Base-by-base conservation (phyloP, 2,329 filamentous ascomycete genomes). In the Blastomyces parvus region DNA sequence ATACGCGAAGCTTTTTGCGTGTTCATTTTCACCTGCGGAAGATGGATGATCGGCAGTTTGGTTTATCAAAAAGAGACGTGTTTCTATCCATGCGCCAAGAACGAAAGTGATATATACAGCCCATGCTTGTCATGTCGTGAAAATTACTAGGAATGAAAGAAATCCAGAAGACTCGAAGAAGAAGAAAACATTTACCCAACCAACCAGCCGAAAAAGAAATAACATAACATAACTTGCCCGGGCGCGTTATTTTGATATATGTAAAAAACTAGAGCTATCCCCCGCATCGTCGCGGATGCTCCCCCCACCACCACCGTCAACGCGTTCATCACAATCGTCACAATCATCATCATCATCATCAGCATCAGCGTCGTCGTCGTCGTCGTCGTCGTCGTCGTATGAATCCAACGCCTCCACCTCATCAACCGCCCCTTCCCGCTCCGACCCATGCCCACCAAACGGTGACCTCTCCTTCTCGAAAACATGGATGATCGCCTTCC, bases 381-480 rank as follows among this genome's bases (percentile, higher is more conserved):
- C n/a, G 1, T 33, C 30, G 8, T 61, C 48, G 2, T 53, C 46
- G 9, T 42, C 22, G 7, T 71, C 72, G 73, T 86, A 85, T 69
- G 94, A 90, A 71, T 95, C 94, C 71, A 97, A 82, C 2, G 86
- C 87, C 74, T 97, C 90, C 3, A 99, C 93, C 71, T 96, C 91
- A 67, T 96, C 91, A 62, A 97, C 85, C 0, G 91, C 91, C 44
- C 84, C 86, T 42, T 86, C 84, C 62, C 90, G 81, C 67, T 88
- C 90, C 11, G 77, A 77, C 2, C 73, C 75, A 48, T 48, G 27
- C 59, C 80, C 81, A 63, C 80, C 81, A 63, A 82, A 78, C 2
- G 80, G 72, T 8, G 67, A 63, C 50, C 83, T 77, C 69, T 92
- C 87, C 59, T 81, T 81, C 62, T 91, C 87, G 36, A 90, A 86